Conservation (phyloP, 139 green algal species). For the Chlamydomonas eustigma region DNA sequence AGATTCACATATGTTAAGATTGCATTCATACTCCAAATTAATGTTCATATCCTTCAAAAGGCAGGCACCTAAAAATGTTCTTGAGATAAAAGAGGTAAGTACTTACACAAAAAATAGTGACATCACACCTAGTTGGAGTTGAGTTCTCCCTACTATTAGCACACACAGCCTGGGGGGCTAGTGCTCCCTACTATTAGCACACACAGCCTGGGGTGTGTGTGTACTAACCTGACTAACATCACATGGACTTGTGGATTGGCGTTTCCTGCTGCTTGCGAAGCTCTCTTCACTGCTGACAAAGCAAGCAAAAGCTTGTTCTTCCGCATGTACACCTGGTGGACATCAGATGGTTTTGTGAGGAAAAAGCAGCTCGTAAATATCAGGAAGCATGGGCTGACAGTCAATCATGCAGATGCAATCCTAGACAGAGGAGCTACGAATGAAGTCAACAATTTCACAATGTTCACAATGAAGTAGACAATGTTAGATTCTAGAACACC, state of each 20-base stretch:
- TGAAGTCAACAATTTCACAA: too few species aligned
- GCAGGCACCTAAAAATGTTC: too few species aligned
- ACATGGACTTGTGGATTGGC: conserved; percentile 60
- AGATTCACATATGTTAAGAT: background rate
- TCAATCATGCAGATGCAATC: too few species aligned
- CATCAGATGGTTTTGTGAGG: conserved; percentile 57
- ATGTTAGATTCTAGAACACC: too few species aligned
- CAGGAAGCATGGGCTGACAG: too few species aligned
- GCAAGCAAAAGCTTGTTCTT: conserved; percentile 70
- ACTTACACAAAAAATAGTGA: background rate
- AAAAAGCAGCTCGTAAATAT: conserved; percentile 31
- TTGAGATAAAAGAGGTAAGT: background rate
- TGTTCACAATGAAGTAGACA: too few species aligned
- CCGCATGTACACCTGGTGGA: conserved; percentile 59
- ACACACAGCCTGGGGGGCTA: background rate
- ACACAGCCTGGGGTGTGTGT: background rate
- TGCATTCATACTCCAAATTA: background rate
- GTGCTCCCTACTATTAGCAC: background rate
- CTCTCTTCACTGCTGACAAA: conserved; percentile 64
- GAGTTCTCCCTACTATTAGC: background rate
- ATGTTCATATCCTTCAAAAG: too few species aligned
- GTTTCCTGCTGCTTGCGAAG: conserved; percentile 42
- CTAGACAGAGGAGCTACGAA: too few species aligned
- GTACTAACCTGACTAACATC: conserved; percentile 37
- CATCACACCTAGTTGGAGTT: background rate